phyloP scores from a whole-genome alignment of 2,329 filamentous ascomycete species.

The Fusarium sambucinum region DNA sequence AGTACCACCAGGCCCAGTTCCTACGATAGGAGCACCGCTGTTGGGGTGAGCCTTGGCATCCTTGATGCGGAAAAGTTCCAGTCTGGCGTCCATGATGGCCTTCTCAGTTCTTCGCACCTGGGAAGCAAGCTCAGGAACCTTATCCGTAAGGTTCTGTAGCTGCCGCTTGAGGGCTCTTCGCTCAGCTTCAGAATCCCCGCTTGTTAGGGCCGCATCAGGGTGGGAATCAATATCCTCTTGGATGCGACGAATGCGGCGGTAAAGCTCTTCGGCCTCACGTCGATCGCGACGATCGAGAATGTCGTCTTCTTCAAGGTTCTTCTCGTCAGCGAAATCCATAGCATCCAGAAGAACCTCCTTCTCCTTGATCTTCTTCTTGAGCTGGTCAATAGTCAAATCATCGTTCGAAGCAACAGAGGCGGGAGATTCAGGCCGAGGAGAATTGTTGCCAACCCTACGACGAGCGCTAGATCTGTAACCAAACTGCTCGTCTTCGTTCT shows the following conservation, averaged over 20 bases:
- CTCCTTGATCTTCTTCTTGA: slow-evolving; percentile 92
- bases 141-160: slow-evolving; percentile 88
- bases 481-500: slow-evolving; percentile 93
- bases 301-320: slow-evolving; percentile 89
- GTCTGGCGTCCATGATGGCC: slow-evolving; percentile 88
- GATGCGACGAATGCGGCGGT: slow-evolving; percentile 88
- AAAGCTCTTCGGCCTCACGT: slow-evolving; percentile 92
- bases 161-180: slow-evolving; percentile 87
- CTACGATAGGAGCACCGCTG: slow-evolving; percentile 83
- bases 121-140: slow-evolving; percentile 90
- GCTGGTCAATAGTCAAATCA: slow-evolving; percentile 85
- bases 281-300: slow-evolving; percentile 90
- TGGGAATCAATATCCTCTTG: slow-evolving; percentile 96
- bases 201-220: slow-evolving; percentile 77
- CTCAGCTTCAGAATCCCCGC: slow-evolving; percentile 88
- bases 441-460: slow-evolving; percentile 82
- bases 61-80: slow-evolving; percentile 92
- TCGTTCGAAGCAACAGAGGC: slow-evolving; percentile 78
- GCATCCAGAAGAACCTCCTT: slow-evolving; percentile 95
- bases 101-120: slow-evolving; percentile 92
- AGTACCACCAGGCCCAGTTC: slow-evolving; percentile 89
- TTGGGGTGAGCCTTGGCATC: slow-evolving; percentile 93
- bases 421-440: slow-evolving; percentile 83
- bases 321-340: slow-evolving; percentile 96
- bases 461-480: slow-evolving; percentile 95